Evolutionary conservation across 345 rosid genomes (phyloP).

Genomic region (Angophora floribunda): DNA sequence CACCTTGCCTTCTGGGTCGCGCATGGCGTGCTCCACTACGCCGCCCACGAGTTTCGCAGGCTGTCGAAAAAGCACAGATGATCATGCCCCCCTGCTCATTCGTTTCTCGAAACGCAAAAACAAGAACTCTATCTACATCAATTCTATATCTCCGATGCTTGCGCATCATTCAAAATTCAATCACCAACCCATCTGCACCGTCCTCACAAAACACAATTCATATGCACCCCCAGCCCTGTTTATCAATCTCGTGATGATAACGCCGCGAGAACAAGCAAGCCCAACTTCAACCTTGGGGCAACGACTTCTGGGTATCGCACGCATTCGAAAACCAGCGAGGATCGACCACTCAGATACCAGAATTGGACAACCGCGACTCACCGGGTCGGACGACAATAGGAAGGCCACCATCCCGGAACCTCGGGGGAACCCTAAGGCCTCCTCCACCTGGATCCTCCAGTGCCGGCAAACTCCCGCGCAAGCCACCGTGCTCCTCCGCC

Average conservation of each 20-base stretch:
- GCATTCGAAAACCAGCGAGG: neutral
- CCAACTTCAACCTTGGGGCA: neutral
- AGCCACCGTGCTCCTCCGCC: neutral
- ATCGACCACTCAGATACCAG: neutral
- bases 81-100: neutral
- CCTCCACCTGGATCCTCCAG: neutral
- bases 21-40: slow-evolving; percentile 79
- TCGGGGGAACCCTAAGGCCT: neutral
- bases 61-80: neutral
- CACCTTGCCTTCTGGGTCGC: slow-evolving; percentile 66
- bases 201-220: neutral
- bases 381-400: neutral
- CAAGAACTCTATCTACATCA: neutral
- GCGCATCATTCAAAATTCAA: neutral
- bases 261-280: neutral
- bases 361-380: neutral
- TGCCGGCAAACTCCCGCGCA: neutral
- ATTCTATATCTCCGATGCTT: neutral
- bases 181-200: neutral
- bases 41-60: slow-evolving; percentile 73
- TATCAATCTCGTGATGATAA: neutral
- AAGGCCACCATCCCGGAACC: neutral
- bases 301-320: neutral
- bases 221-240: neutral
- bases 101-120: neutral